A percentile compares a stretch with the other conserved stretches of the same genome.
phyloP scores from a whole-genome alignment of 805 yeast genomes.

The Wickerhamomyces kurtzmanii region DNA sequence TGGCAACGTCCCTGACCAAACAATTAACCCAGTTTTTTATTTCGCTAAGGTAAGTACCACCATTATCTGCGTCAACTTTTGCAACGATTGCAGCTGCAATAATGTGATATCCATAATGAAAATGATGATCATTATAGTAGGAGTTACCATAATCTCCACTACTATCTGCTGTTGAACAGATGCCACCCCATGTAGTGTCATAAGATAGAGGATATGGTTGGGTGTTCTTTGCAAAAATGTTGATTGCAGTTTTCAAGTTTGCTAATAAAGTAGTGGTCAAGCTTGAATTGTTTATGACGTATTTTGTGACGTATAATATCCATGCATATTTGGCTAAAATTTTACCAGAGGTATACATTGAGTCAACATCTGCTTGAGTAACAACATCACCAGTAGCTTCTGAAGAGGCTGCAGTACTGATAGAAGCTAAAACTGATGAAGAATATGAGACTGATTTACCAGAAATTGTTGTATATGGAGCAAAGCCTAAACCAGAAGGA shows the following conservation, averaged over 20 bases:
- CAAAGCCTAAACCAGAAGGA: slow-evolving; percentile 34
- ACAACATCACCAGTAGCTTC: slow-evolving; percentile 29
- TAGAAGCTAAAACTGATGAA: slow-evolving; percentile 16
- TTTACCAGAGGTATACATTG: slow-evolving; percentile 90
- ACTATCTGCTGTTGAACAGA: slow-evolving; percentile 56
- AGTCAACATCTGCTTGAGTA: slow-evolving; percentile 48
- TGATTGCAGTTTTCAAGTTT: slow-evolving; percentile 57
- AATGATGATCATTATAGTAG: slow-evolving; percentile 67
- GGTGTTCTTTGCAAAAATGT: slow-evolving; percentile 55
- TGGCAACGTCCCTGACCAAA: slow-evolving; percentile 59
- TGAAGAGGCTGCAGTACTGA: slow-evolving; percentile 21
- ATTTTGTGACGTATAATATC: slow-evolving; percentile 64
- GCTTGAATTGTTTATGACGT: slow-evolving; percentile 44
- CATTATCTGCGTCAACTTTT: slow-evolving; percentile 36
- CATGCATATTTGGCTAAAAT: slow-evolving; percentile 84
- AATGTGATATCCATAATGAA: slow-evolving; percentile 67
- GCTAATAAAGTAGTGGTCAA: slow-evolving; percentile 44
- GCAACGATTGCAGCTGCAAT: slow-evolving; percentile 62
- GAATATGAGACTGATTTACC: slow-evolving; percentile 19
- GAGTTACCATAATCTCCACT: slow-evolving; percentile 66
- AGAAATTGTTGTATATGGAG: slow-evolving; percentile 26
- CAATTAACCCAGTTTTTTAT: slow-evolving; percentile 43
- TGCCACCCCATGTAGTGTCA: slow-evolving; percentile 72
- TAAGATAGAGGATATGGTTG: slow-evolving; percentile 71
- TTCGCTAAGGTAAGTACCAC: slow-evolving; percentile 45